Percentiles rank a stretch among this genome's conserved stretches.
These are phyloP conservation scores for Gonapodya sp. DNA, from an alignment of 192 early-diverging fungal species.

Conservation along the genomic window DNA sequence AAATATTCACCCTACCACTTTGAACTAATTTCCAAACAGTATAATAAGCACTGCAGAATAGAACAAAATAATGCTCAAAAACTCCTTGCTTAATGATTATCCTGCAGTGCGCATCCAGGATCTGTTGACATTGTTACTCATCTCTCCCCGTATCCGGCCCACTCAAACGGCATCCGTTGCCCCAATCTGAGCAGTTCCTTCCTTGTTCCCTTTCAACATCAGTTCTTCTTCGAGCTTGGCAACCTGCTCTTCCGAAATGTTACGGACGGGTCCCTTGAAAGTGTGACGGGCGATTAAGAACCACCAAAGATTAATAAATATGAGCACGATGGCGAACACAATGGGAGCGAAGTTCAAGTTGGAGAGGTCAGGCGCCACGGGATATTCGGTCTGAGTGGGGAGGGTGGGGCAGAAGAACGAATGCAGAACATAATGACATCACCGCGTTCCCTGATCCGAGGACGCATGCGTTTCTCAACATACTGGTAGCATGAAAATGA, in stretches of 20 bases:
- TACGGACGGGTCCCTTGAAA: neutral
- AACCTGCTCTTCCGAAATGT: neutral
- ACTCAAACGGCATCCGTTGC: neutral
- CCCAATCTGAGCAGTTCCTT: neutral
- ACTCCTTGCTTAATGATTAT: too few species aligned
- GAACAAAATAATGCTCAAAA: too few species aligned
- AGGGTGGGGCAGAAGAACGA: neutral
- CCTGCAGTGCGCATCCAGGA: too few species aligned
- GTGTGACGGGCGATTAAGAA: neutral
- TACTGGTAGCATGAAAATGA: conserved; percentile 8
- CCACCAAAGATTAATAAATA: conserved; percentile 2
- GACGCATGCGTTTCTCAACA: neutral
- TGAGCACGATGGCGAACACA: neutral
- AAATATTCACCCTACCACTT: too few species aligned
- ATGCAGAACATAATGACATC: too few species aligned
- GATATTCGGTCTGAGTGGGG: neutral
- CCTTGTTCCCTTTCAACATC: neutral
- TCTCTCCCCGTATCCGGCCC: too few species aligned
- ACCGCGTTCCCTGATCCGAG: too few species aligned
- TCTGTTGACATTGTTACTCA: too few species aligned
- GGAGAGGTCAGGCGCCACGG: neutral
- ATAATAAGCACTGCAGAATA: too few species aligned
- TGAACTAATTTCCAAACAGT: too few species aligned
- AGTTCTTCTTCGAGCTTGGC: neutral
- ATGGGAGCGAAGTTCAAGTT: conserved; percentile 8